Percentiles rank a stretch among this genome's conserved stretches.
Conservation (phyloP, 202 grass and related monocot species). For the Carex arenaria region DNA sequence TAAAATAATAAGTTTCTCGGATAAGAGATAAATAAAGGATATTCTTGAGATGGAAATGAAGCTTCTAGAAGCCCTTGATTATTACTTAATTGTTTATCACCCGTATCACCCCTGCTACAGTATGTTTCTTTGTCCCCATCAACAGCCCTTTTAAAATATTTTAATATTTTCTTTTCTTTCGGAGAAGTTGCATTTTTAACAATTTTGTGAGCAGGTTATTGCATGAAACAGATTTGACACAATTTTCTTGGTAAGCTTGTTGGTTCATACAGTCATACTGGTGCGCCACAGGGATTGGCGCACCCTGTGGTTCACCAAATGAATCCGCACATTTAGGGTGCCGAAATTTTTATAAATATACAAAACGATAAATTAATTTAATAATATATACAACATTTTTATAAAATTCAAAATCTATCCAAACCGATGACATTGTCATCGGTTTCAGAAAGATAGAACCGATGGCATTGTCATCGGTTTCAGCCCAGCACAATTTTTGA, state of each 20-base stretch:
- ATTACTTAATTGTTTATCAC: slow-evolving; percentile 98
- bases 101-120: slow-evolving; percentile 93
- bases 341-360: too few species aligned
- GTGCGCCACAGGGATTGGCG: too few species aligned
- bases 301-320: too few species aligned
- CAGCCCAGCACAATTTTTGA: too few species aligned
- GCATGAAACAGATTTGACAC: slow-evolving; percentile 95
- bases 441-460: too few species aligned
- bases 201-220: slow-evolving; percentile 53
- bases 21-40: slow-evolving; percentile 99
- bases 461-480: too few species aligned
- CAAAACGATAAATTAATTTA: too few species aligned
- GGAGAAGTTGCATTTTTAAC: not conserved
- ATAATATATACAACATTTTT: too few species aligned
- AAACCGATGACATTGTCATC: too few species aligned
- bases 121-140: slow-evolving; percentile 38
- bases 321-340: too few species aligned
- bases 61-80: slow-evolving; percentile 91
- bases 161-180: not conserved
- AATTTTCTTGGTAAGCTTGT: slow-evolving; percentile 61
- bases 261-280: not conserved
- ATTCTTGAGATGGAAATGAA: slow-evolving; percentile 99
- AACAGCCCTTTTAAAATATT: not conserved
- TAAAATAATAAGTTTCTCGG: slow-evolving; percentile 38
- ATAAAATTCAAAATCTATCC: too few species aligned